These are phyloP conservation scores for Wallacemonas sp. DNA, from an alignment of 208 protist genomes.

Conservation along the genomic window DNA sequence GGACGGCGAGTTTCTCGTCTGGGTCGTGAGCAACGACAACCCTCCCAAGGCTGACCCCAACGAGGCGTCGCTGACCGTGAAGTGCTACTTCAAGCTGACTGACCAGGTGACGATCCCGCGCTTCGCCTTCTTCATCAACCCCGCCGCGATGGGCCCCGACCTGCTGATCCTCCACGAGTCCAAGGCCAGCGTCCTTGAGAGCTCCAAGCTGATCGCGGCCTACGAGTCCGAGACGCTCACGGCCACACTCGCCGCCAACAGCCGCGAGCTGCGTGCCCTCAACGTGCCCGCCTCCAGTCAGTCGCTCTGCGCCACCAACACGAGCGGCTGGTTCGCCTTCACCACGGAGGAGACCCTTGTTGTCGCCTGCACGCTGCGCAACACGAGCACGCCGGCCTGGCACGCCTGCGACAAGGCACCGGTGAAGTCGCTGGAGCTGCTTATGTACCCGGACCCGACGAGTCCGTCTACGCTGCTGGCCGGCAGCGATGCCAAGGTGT, in stretches of 20 bases:
- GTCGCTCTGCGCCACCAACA: slow-evolving; percentile 62
- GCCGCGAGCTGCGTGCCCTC: slow-evolving; percentile 57
- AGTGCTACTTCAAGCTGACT: slow-evolving; percentile 74
- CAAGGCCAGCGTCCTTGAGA: slow-evolving; percentile 71
- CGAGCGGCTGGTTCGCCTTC: slow-evolving; percentile 84
- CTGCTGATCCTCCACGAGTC: slow-evolving; percentile 76
- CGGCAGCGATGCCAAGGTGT: slow-evolving; percentile 39
- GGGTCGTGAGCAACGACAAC: slow-evolving; percentile 62
- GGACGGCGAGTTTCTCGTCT: slow-evolving; percentile 73
- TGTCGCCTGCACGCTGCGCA: slow-evolving; percentile 79
- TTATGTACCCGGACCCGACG: slow-evolving; percentile 41
- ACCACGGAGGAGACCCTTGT: slow-evolving; percentile 63
- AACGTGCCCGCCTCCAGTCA: slow-evolving; percentile 25
- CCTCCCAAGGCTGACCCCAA: slow-evolving; percentile 16
- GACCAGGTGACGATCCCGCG: slow-evolving; percentile 63
- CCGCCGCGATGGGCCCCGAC: slow-evolving; percentile 53
- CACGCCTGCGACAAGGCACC: slow-evolving; percentile 54
- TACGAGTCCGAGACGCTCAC: slow-evolving; percentile 44
- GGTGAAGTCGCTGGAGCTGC: slow-evolving; percentile 59
- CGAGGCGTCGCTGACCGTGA: slow-evolving; percentile 46
- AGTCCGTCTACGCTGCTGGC: slow-evolving; percentile 48
- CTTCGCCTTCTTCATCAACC: slow-evolving; percentile 89
- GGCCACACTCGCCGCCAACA: slow-evolving; percentile 49
- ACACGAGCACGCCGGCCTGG: slow-evolving; percentile 81
- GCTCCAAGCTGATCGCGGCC: slow-evolving; percentile 69